Percentiles rank a stretch among this genome's conserved stretches.
Conservation (phyloP, 2,329 filamentous ascomycete species). For the Chrysoporthe cubensis region DNA sequence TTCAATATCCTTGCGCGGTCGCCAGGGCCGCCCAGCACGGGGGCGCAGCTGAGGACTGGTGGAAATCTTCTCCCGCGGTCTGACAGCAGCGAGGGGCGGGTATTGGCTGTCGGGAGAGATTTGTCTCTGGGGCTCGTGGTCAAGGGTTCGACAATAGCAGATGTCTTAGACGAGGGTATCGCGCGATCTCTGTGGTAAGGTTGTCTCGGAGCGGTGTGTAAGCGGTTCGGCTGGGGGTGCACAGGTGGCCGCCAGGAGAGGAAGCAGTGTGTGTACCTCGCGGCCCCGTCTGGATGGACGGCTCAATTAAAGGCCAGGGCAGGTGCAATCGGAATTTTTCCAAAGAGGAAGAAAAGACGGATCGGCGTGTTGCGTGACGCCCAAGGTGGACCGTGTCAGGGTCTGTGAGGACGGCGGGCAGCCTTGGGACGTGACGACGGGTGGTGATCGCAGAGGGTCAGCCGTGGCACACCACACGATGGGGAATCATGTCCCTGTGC, state of each 20-base stretch:
- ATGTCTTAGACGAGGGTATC: constrained; percentile 19
- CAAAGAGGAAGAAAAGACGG: neutral
- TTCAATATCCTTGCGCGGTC: constrained; percentile 25
- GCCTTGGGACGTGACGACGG: no score
- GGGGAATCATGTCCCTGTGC: constrained; percentile 11
- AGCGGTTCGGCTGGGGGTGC: constrained; percentile 13
- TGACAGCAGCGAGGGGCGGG: constrained; percentile 14
- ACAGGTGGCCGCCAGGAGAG: constrained; percentile 11
- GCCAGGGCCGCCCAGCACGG: constrained; percentile 7
- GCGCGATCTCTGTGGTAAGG: constrained; percentile 14
- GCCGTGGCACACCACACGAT: constrained; percentile 9
- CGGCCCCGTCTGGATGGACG: neutral
- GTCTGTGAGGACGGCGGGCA: neutral
- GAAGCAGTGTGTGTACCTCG: neutral
- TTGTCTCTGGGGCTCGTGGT: constrained; percentile 25
- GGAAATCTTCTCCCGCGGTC: neutral
- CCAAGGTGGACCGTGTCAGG: neutral
- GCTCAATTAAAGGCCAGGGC: neutral
- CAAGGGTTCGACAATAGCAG: constrained; percentile 21
- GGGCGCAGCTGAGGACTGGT: neutral
- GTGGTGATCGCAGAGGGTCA: neutral
- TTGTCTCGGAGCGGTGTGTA: constrained; percentile 26
- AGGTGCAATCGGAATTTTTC: neutral
- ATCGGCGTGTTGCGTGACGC: constrained; percentile 1
- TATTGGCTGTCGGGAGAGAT: constrained; percentile 11